These are phyloP conservation scores for Aspergillus tanneri DNA, from an alignment of 2,329 filamentous ascomycete genomes.

Conservation along the genomic window DNA sequence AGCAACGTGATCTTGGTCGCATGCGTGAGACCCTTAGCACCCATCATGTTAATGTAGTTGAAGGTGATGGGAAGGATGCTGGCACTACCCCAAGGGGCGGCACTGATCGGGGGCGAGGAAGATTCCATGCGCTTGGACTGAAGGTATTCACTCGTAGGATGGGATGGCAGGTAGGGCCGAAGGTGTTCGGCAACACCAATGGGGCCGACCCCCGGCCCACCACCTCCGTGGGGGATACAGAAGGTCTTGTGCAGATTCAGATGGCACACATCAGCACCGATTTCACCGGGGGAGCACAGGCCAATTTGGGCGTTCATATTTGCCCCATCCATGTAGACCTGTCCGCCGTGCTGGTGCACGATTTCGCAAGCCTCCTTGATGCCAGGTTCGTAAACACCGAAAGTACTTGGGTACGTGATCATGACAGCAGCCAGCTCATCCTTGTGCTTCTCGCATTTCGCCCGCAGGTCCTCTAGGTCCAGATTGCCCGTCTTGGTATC, in stretches of 20 bases:
- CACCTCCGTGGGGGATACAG: constrained; percentile 94
- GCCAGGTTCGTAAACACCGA: constrained; percentile 87
- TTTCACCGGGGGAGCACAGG: constrained; percentile 88
- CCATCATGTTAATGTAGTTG: constrained; percentile 96
- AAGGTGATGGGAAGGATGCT: constrained; percentile 92
- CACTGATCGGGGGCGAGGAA: constrained; percentile 69
- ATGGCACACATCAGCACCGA: constrained; percentile 95
- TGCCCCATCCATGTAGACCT: constrained; percentile 98
- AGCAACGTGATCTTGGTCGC: constrained; percentile 91
- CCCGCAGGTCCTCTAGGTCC: constrained; percentile 78
- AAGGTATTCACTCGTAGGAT: constrained; percentile 57
- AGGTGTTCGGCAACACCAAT: constrained; percentile 88
- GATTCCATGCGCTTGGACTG: constrained; percentile 38
- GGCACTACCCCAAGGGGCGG: constrained; percentile 81
- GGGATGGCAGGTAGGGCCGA: constrained; percentile 70
- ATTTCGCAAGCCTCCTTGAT: constrained; percentile 82
- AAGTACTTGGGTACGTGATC: constrained; percentile 95
- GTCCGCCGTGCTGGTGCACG: constrained; percentile 83
- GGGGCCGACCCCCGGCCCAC: constrained; percentile 88
- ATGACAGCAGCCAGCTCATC: constrained; percentile 88
- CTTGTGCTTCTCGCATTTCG: constrained; percentile 84
- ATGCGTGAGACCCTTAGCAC: constrained; percentile 73
- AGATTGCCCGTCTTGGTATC: constrained; percentile 84
- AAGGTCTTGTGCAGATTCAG: constrained; percentile 98
- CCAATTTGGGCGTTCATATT: constrained; percentile 99